These are phyloP conservation scores for Hibiscus mutabilis DNA, from an alignment of 345 rosid species.

Conservation along the genomic window DNA sequence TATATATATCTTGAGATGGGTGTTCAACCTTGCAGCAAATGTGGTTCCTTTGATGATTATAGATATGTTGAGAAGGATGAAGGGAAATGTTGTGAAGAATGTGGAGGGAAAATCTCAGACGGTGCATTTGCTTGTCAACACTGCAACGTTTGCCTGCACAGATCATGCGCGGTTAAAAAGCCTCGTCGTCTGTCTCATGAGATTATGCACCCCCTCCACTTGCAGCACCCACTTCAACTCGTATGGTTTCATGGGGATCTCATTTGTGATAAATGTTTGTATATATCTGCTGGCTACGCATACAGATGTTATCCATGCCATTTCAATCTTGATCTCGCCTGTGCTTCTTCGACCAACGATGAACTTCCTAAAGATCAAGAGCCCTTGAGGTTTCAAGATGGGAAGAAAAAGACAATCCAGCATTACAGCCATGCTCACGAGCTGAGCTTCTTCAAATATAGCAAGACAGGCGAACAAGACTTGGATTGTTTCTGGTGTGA, in stretches of 20 bases:
- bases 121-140: neutral
- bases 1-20: no score
- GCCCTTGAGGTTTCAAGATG: neutral
- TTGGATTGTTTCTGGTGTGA: no score
- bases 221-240: neutral
- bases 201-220: neutral
- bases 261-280: neutral
- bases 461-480: neutral
- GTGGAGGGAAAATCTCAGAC: neutral
- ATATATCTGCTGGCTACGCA: neutral
- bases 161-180: neutral
- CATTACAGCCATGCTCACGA: neutral
- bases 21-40: no score
- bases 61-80: neutral
- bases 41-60: no score
- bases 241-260: fast-evolving
- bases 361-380: neutral
- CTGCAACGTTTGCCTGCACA: neutral
- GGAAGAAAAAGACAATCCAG: neutral
- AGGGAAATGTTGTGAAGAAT: neutral
- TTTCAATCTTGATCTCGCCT: no score
- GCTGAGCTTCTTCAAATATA: neutral
- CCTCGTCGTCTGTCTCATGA: neutral
- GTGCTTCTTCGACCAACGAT: no score
- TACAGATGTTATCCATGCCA: no score